These are phyloP conservation scores for Brettanomyces naardenensis DNA, from an alignment of 805 yeast genomes.

Conservation along the genomic window DNA sequence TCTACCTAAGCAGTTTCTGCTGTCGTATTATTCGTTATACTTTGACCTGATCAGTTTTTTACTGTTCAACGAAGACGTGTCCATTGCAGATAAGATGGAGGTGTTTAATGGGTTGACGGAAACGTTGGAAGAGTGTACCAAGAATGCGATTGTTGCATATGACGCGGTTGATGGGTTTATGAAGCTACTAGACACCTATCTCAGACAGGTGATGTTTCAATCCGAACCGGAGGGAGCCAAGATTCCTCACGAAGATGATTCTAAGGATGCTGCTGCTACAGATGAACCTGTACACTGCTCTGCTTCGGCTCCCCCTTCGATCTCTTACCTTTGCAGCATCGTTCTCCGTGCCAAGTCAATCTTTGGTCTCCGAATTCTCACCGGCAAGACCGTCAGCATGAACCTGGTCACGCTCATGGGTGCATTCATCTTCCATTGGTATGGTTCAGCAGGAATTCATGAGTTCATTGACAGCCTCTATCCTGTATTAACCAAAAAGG, in stretches of 20 bases:
- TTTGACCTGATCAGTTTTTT: neutral
- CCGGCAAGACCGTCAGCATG: neutral
- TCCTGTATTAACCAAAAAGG: neutral
- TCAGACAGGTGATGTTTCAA: neutral
- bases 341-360: conserved; percentile 1
- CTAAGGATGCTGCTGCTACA: neutral
- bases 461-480: neutral
- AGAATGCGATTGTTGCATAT: neutral
- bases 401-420: conserved; percentile 1
- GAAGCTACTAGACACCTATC: conserved; percentile 1
- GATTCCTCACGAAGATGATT: no score
- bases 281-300: no score
- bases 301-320: neutral
- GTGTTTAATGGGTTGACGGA: neutral
- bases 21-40: neutral
- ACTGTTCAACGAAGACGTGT: neutral
- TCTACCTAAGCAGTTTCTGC: conserved; percentile 2
- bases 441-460: neutral
- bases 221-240: no score
- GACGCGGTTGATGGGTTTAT: conserved; percentile 3
- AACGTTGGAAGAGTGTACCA: neutral
- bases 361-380: conserved; percentile 1
- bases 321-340: neutral
- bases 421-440: conserved; percentile 3
- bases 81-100: neutral